Evolutionary conservation across 345 rosid species (phyloP).

Genomic region (Syzygium jambos): DNA sequence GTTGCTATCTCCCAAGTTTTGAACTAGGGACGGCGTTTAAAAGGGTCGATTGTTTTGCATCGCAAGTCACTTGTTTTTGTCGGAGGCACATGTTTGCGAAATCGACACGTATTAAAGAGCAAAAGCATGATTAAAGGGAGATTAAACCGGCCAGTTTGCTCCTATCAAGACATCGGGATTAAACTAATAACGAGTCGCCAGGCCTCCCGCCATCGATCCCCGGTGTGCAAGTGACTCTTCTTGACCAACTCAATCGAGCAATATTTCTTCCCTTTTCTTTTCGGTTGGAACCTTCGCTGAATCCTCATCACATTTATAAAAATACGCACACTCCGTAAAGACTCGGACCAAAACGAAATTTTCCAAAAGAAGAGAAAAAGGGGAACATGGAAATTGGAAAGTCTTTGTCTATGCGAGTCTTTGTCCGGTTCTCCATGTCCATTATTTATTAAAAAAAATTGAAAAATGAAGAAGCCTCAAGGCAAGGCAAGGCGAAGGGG

Average conservation of each 20-base stretch:
- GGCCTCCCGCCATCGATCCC: neutral
- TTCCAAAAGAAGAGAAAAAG: neutral
- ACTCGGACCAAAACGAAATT: neutral
- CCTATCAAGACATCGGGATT: neutral
- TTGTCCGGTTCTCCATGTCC: neutral
- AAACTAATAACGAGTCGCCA: neutral
- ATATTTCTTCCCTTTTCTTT: neutral
- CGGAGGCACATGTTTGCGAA: neutral
- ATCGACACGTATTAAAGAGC: neutral
- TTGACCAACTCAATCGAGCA: neutral
- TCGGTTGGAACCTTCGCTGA: neutral
- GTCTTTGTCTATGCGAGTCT: neutral
- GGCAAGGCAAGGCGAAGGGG: too few species aligned
- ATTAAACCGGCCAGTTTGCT: neutral
- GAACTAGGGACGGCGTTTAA: accelerated
- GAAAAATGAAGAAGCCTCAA: too few species aligned
- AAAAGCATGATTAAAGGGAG: neutral
- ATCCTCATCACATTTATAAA: neutral
- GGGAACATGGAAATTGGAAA: neutral
- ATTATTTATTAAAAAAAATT: too few species aligned
- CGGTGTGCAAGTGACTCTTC: neutral
- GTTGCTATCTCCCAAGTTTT: neutral
- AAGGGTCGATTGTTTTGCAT: neutral
- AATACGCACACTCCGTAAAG: neutral
- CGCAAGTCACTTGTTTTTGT: accelerated